Conservation (phyloP, 2,329 filamentous ascomycete genomes). For the Penicillium oxalicum region DNA sequence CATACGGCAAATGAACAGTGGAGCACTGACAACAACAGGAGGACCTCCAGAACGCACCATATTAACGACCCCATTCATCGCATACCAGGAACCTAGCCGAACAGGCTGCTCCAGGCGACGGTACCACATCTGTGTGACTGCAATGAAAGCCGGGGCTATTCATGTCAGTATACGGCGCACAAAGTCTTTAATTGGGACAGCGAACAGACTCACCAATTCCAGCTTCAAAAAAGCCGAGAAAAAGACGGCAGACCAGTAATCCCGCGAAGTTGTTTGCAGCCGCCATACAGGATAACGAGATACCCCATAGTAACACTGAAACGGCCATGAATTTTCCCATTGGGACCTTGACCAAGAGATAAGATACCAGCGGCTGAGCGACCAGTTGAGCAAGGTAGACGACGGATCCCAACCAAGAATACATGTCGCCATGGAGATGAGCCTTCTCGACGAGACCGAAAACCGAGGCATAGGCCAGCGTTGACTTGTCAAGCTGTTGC, state of each 20-base stretch:
- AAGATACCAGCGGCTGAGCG: conserved; percentile 48
- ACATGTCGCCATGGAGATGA: conserved; percentile 51
- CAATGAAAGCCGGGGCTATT: conserved; percentile 46
- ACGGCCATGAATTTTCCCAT: conserved; percentile 55
- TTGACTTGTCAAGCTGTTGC: conserved; percentile 59
- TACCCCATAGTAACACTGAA: conserved; percentile 50
- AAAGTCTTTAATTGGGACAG: too few species aligned
- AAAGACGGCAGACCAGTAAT: conserved; percentile 49
- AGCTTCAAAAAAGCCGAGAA: conserved; percentile 54
- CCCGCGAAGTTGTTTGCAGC: conserved; percentile 47
- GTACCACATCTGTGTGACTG: conserved; percentile 53
- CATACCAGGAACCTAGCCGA: conserved; percentile 48
- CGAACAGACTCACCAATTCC: conserved; percentile 27
- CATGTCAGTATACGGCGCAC: not conserved
- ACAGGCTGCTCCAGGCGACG: conserved; percentile 48
- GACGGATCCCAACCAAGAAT: conserved; percentile 47
- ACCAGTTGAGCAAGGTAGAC: conserved; percentile 52
- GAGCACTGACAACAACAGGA: too few species aligned
- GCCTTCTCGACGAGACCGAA: conserved; percentile 58
- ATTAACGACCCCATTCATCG: conserved; percentile 52
- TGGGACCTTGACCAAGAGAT: conserved; percentile 54
- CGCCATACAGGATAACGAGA: conserved; percentile 48
- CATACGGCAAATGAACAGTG: too few species aligned
- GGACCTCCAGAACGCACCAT: conserved; percentile 33
- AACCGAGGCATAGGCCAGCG: conserved; percentile 56